Evolutionary conservation across 2,329 filamentous ascomycete species (phyloP), one percentile per base, ranked within the genome.

Genomic region (Chaetomiaceae sp.): DNA sequence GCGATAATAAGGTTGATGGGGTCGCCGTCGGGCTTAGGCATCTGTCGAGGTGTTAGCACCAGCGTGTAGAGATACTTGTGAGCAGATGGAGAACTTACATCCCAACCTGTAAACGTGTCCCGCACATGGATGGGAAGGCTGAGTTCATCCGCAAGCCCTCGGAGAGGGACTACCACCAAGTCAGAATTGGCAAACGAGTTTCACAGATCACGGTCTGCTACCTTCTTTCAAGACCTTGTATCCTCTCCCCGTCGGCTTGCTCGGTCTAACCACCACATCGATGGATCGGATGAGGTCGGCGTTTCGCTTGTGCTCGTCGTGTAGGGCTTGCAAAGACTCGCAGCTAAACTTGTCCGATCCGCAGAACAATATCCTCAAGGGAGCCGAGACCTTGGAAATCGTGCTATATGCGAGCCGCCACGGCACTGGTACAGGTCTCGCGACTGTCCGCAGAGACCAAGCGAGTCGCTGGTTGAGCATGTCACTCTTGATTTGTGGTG

Each of bases 321-420:
- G 69, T 30, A 99, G 73, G 5, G 87, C 87, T 54, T 73, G 73
- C 45, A 99, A 75, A 1, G 90, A 89, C 48, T 79, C 80, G 63
- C 86, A 86, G 73, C 92, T 96, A 70, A 97, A 96, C 2, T 84
- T 78, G 69, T 99, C 94, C 3, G 92, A 94, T 58, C 94, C 94
- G 71, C 91, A 97, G 71, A 96, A 99, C 4, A 99, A 79, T 49
- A 99, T 90, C 30, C 85, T 80, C 29, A 99, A 75, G 3, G 89
- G 87, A 4, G 82, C 76, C 0, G 76, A 55, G 16, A 34, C 46
- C n/a, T 33, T 55, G 14, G 20, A 11, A n/a, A 30, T 40, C 8
- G 48, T 52, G 48, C 45, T 52, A 43, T 51, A 55, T 13, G 36
- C 16, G 4, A 8, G 16, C 8, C 21, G 47, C 38, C 48, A 50